phyloP scores from a whole-genome alignment of 1,284 basidiomycete genomes.

The Porphyrellus sp. region DNA sequence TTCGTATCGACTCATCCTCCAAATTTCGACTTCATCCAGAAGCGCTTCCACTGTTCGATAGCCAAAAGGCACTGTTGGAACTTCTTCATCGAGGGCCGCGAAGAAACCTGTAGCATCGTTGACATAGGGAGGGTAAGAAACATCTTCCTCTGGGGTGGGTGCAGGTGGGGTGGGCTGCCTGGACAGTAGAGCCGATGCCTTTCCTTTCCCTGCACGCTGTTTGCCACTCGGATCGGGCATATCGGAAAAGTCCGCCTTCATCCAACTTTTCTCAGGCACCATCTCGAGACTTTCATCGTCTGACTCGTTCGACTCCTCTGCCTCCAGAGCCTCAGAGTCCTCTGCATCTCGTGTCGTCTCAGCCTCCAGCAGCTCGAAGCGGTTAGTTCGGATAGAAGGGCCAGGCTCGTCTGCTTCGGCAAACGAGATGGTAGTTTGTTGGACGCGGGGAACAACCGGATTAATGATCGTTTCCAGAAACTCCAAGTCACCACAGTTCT shows the following conservation, averaged over 20 bases:
- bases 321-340: constrained; percentile 6
- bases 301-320: constrained; percentile 4
- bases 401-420: not conserved
- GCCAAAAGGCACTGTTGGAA: constrained; percentile 37
- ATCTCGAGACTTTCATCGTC: constrained; percentile 19
- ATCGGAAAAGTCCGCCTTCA: constrained; percentile 9
- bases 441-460: not conserved
- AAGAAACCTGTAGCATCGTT: constrained; percentile 36
- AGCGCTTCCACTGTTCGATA: constrained; percentile 40
- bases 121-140: constrained; percentile 12
- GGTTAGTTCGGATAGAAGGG: constrained; percentile 14
- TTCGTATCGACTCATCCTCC: constrained; percentile 44
- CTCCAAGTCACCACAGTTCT: constrained; percentile 39
- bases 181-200: not conserved
- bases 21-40: constrained; percentile 37
- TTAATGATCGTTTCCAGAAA: constrained; percentile 33
- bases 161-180: not conserved
- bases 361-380: constrained; percentile 12
- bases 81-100: constrained; percentile 28
- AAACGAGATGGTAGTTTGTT: not conserved
- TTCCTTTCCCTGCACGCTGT: constrained; percentile 4
- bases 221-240: not conserved
- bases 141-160: not conserved
- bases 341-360: constrained; percentile 11
- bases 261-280: constrained; percentile 33